These are phyloP conservation scores for Fistulinella prunicolor DNA, from an alignment of 768 basidiomycete genomes.

Conservation along the genomic window DNA sequence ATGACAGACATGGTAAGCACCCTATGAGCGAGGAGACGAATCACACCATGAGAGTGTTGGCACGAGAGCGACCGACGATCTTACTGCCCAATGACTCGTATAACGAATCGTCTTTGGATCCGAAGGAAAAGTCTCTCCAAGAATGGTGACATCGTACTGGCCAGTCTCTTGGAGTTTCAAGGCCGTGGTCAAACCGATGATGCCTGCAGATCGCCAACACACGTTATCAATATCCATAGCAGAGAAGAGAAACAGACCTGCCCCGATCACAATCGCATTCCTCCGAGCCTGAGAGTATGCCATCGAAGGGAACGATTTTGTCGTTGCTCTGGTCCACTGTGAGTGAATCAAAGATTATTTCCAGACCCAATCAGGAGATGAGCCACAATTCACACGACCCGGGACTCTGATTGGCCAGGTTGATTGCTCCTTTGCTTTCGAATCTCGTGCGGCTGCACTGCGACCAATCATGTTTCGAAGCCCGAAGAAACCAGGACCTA, in stretches of 20 bases:
- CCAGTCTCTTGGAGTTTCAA: slow-evolving; percentile 60
- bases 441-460: no score
- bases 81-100: slow-evolving; percentile 76
- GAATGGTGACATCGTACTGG: slow-evolving; percentile 57
- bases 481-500: no score
- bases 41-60: background rate
- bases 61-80: slow-evolving; percentile 12
- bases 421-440: no score
- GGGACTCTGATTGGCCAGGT: no score
- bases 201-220: slow-evolving; percentile 42
- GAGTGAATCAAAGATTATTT: no score
- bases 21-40: slow-evolving; percentile 42
- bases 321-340: no score
- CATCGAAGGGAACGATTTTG: background rate
- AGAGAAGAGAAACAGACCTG: background rate
- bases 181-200: slow-evolving; percentile 72
- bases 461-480: no score
- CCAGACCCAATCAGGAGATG: no score
- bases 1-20: slow-evolving; percentile 69
- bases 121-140: slow-evolving; percentile 65
- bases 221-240: background rate
- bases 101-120: slow-evolving; percentile 67
- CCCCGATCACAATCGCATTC: slow-evolving; percentile 5
- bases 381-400: no score
- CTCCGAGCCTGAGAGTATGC: background rate